Evolutionary conservation across 2,329 filamentous ascomycete genomes (phyloP).

Genomic region (Penicillium nordicum): DNA sequence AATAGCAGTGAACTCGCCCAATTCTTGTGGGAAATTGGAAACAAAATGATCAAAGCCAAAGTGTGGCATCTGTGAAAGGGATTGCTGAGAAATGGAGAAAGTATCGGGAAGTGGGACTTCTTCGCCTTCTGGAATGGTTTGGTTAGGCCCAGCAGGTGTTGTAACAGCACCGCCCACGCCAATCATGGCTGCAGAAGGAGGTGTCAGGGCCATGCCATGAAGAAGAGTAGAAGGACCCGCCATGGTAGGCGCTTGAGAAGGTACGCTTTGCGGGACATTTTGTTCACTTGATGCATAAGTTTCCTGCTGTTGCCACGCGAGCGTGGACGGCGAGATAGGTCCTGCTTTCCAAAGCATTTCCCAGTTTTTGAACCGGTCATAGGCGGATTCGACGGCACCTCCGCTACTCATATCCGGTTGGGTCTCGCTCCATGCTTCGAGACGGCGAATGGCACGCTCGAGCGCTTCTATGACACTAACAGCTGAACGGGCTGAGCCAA

Average conservation of each 20-base stretch:
- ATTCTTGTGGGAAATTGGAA: slow-evolving; percentile 40
- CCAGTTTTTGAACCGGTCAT: slow-evolving; percentile 53
- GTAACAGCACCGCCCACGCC: slow-evolving; percentile 3
- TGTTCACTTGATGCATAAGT: slow-evolving; percentile 10
- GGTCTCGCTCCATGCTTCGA: slow-evolving; percentile 44
- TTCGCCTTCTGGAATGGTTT: slow-evolving; percentile 21
- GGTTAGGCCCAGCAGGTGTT: slow-evolving; percentile 6
- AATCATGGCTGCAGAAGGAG: slow-evolving; percentile 11
- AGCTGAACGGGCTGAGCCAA: slow-evolving; percentile 53
- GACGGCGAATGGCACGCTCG: slow-evolving; percentile 47
- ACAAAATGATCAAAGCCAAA: slow-evolving; percentile 41
- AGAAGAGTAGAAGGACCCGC: slow-evolving; percentile 14
- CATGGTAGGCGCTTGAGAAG: slow-evolving; percentile 7
- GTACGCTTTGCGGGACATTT: slow-evolving; percentile 8
- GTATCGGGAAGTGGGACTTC: slow-evolving; percentile 26
- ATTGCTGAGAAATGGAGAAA: slow-evolving; percentile 29
- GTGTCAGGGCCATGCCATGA: slow-evolving; percentile 23
- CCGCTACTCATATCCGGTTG: slow-evolving; percentile 30
- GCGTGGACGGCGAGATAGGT: slow-evolving; percentile 33
- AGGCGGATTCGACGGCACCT: slow-evolving; percentile 46
- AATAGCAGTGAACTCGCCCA: slow-evolving; percentile 41
- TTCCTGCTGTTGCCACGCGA: slow-evolving; percentile 27
- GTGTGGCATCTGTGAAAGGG: slow-evolving; percentile 31
- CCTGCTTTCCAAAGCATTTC: slow-evolving; percentile 49
- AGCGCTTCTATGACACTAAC: slow-evolving; percentile 54